Base-by-base conservation (phyloP, 208 protist species). In the Trypanosoma mega region DNA sequence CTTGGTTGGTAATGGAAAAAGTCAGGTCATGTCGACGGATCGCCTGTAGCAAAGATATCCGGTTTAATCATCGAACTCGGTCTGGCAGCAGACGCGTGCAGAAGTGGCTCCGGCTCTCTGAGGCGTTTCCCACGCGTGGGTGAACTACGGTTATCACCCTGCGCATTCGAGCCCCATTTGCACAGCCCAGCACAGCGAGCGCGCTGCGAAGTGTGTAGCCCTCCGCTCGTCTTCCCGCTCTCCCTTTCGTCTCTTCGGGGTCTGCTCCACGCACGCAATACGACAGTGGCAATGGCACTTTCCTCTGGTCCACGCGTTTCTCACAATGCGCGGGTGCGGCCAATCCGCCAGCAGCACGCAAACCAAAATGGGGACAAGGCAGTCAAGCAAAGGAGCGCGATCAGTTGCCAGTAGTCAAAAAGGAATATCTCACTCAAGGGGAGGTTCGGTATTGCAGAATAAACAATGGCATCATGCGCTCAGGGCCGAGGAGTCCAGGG, bases 111-210 rank as follows among this genome's bases (percentile, higher is more conserved):
- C 23, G 24, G 21, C 31, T 80, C 75, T 81, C 74, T 81, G 71
- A 47, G 39, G 76, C 76, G 76, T 82, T 82, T 82, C 76, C 76
- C 34, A 39, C 34, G 34, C 34, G 34, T 12, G 34, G 12, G 34
- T 12, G 34, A 39, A 39, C 34, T n/a, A 39, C 8, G 12, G 34
- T 39, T 12, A 12, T 39, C 34, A 12, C 34, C 34, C 34, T 12
- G 34, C 34, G 34, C 34, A 39, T 39, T 39, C 34, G 12, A 39
- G 34, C 34, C 34, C 12, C 34, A 39, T 39, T 39, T 6, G 34
- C n/a, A n/a, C n/a, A n/a, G n/a, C n/a, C n/a, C n/a, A n/a, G n/a
- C n/a, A n/a, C n/a, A n/a, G n/a, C n/a, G n/a, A n/a, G n/a, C n/a
- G n/a, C n/a, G n/a, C n/a, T n/a, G n/a, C n/a, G n/a, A n/a, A n/a